Percentiles rank a stretch among this genome's conserved stretches.
Evolutionary conservation across 208 protist genomes (phyloP).

Genomic region (Acanthamoeba castellanii): DNA sequence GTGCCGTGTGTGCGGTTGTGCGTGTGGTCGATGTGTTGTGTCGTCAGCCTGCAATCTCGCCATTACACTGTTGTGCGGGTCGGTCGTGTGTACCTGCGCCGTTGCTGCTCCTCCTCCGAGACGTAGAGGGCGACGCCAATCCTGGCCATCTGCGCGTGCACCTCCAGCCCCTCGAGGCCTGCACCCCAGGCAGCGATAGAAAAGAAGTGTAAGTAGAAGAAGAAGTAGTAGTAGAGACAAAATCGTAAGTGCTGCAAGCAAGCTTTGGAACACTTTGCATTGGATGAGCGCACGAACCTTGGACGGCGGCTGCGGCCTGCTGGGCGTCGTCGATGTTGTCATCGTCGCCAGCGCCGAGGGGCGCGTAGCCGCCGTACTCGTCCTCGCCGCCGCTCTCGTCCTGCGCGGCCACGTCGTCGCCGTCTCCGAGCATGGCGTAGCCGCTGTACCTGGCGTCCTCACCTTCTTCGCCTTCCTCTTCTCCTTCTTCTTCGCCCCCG

Average conservation of each 20-base stretch:
- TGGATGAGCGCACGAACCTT: too few relatives aligned
- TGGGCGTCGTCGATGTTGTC: too few relatives aligned
- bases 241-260: too few relatives aligned
- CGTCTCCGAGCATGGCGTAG: not conserved
- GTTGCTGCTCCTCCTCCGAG: constrained; percentile 4
- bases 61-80: too few relatives aligned
- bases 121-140: not conserved
- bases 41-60: too few relatives aligned
- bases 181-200: not conserved
- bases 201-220: not conserved
- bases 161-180: not conserved
- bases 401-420: not conserved
- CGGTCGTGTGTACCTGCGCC: not conserved
- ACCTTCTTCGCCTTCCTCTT: not conserved
- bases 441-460: not conserved
- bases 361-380: constrained; percentile 4
- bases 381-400: not conserved
- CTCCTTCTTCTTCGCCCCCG: not conserved
- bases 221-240: too few relatives aligned
- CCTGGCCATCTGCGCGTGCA: constrained; percentile 33
- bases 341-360: not conserved
- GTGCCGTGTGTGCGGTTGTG: not conserved
- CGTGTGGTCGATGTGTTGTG: too few relatives aligned
- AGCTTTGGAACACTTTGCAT: too few relatives aligned
- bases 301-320: too few relatives aligned